Base-by-base conservation (phyloP, 805 yeast species). In the Yarrowia alimentaria region DNA sequence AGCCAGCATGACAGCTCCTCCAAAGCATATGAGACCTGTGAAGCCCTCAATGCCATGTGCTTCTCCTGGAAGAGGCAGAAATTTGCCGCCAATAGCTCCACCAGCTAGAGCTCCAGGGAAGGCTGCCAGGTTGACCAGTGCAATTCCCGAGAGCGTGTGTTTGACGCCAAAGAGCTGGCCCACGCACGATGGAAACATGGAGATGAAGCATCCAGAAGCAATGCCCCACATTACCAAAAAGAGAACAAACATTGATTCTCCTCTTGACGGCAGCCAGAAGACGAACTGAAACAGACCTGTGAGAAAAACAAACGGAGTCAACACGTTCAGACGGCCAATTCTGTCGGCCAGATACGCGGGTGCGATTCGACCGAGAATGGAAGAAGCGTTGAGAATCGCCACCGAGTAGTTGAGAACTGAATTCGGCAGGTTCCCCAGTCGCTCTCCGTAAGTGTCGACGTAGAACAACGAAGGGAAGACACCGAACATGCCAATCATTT, bases 41-140 rank as follows among this genome's bases (percentile, higher is more conserved):
- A 40, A 40, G 1, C 47, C 47, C 10, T 40, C 47, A 10, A 40
- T 40, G 68, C 11, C 54, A 35, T 5, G 22, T 11, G 25, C 54
- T 42, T 19, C 22, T 9, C 21, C 52, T 8, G 22, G 47, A 22
- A 24, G 21, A 2, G 70, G 69, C 28, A 68, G 54, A 29, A 66
- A 69, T 5, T 58, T 37, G 4, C 73, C 73, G 13, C 64, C 65
- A 25, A 68, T 62, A 17, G 66, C 57, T 11, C 71, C 67, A 1
- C 71, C 72, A 20, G 68, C 58, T 17, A 70, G 50, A 1, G 66
- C 56, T 10, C 66, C 68, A 9, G 68, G 51, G 4, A 61, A 61
- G 6, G 62, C 63, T 30, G 61, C 43, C 18, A 66, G 48, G 34
- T 61, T 67, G 42, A 65, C 54, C 1, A 67, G 53, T 0, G 64